Base-by-base conservation (phyloP, 371 early-diverging fungal genomes). In the Globomyces sp. region DNA sequence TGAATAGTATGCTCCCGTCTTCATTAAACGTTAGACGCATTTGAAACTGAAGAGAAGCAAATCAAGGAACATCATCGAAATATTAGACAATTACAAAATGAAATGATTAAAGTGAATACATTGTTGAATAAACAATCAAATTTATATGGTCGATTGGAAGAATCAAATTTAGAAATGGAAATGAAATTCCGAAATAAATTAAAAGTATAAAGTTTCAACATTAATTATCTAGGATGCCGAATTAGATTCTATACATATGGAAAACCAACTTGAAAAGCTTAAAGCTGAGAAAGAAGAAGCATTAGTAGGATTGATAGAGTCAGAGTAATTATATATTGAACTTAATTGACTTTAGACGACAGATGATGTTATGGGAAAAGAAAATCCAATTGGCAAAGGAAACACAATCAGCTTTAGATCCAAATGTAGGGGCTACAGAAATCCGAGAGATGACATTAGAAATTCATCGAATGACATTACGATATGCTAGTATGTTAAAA, bases 321-420 rank as follows among this genome's bases (percentile, higher is more conserved):
- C 80, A 4, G 85, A 84, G 85, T 81, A 57, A 66, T 77, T 72
- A 24, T 24, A 10, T 45, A 11, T 36, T 37, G 66, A 71, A 40
- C 47, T n/a, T 41, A 24, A 39, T 37, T 43, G 69, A 44, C 53
- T 36, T 24, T 47, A 83, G 84, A 65, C 84, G 82, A 1, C 85
- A 85, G 58, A 74, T 83, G 58, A 77, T 85, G 80, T 76, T 85
- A n/a, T 85, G 85, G 85, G 82, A 85, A 64, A 85, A 85, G 68
- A 85, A 85, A 64, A 85, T 83, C 58, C 85, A 83, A 68, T 72
- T 85, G 39, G 82, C 85, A 11, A 83, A 82, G 64, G 85, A 85
- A 74, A 85, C 85, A 4, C 80, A 81, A 55, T 77, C 79, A 1
- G 85, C 85, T 3, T 72, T 85, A 46, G 85, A 85, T 57, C 85